Evolutionary conservation across 495 filamentous ascomycete genomes (phyloP).

Genomic region (Aspergillus leporis): DNA sequence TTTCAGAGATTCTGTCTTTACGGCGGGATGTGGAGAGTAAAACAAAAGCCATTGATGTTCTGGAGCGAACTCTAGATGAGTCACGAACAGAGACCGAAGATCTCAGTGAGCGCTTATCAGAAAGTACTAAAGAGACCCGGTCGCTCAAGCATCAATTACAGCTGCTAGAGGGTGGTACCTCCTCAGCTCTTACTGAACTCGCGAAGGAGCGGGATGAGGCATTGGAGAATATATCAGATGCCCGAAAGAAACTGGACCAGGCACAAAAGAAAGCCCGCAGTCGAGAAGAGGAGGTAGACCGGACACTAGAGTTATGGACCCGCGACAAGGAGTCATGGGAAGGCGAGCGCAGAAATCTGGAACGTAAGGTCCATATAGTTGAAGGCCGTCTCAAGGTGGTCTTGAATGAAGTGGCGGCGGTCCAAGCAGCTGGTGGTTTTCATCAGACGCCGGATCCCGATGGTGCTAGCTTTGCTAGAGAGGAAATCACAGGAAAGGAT

Average conservation of each 20-base stretch:
- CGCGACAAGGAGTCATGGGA: slow-evolving; percentile 82
- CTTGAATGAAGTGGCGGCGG: slow-evolving; percentile 77
- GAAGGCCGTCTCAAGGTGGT: slow-evolving; percentile 84
- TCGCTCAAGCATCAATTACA: slow-evolving; percentile 83
- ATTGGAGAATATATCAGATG: slow-evolving; percentile 69
- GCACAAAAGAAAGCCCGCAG: slow-evolving; percentile 73
- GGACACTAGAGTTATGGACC: slow-evolving; percentile 73
- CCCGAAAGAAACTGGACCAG: slow-evolving; percentile 75
- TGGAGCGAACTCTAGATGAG: slow-evolving; percentile 74
- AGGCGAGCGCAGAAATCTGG: slow-evolving; percentile 73
- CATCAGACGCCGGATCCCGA: slow-evolving; percentile 27
- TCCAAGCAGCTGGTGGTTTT: slow-evolving; percentile 55
- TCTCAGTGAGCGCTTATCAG: slow-evolving; percentile 58
- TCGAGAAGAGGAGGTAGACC: slow-evolving; percentile 81
- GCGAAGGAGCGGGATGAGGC: slow-evolving; percentile 86
- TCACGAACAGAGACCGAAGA: slow-evolving; percentile 72
- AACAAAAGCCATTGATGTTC: slow-evolving; percentile 73
- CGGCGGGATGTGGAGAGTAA: slow-evolving; percentile 89
- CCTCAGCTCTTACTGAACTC: slow-evolving; percentile 78
- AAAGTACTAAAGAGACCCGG: slow-evolving; percentile 69
- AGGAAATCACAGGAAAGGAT: slow-evolving; percentile 38
- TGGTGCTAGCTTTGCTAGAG: slow-evolving; percentile 28
- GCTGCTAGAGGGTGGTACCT: slow-evolving; percentile 81
- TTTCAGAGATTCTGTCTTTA: slow-evolving; percentile 88
- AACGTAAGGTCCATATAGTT: slow-evolving; percentile 81